Base-by-base conservation (phyloP, 2,329 filamentous ascomycete genomes). In the Microdochium bolleyi region DNA sequence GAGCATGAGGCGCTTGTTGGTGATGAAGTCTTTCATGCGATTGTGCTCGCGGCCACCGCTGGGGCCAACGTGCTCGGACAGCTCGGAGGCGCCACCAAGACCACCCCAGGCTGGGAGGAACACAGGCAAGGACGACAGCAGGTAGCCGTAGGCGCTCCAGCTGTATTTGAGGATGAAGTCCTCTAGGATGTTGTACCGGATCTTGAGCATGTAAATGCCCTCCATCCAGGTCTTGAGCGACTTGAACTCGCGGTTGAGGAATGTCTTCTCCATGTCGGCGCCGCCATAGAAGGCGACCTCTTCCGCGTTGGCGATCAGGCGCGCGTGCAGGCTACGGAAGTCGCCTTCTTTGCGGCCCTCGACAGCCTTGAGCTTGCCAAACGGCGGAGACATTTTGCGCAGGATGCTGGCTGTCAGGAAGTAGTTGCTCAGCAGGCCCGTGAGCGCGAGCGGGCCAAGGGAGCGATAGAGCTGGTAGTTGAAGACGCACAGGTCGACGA, bases 21-120 rank as follows among this genome's bases (percentile, higher is more conserved):
- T 99, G 70, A 99, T 96, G 71, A 99, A 99, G 32, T 95, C 90
- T 73, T 95, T 94, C 89, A 97, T 99, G 41, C 95, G 89, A 53
- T 86, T 84, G 49, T 88, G 83, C 68, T 95, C 89, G 25, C 87
- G 81, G 25, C 81, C 79, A 25, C 76, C 76, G 56, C 73, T 79
- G 19, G 73, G 73, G 24, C 67, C 66, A 44, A 63, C 64, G 27
- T 30, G 27, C 24, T 77, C 78, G 2, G 78, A 70, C 61, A 88
- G 75, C 69, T 95, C 89, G 52, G 84, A 73, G 16, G 79, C 78
- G 38, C 88, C 89, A 48, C 87, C 89, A 32, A 92, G 71, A 27
- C 94, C 92, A 52, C 91, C 92, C 90, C 94, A 96, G 1, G 90
- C 89, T 0, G 94, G 94, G 19, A 99, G 77, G 72, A 97, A 99